These are phyloP conservation scores for Kwoniella botswanensis DNA, from an alignment of 768 basidiomycete species.

Conservation along the genomic window DNA sequence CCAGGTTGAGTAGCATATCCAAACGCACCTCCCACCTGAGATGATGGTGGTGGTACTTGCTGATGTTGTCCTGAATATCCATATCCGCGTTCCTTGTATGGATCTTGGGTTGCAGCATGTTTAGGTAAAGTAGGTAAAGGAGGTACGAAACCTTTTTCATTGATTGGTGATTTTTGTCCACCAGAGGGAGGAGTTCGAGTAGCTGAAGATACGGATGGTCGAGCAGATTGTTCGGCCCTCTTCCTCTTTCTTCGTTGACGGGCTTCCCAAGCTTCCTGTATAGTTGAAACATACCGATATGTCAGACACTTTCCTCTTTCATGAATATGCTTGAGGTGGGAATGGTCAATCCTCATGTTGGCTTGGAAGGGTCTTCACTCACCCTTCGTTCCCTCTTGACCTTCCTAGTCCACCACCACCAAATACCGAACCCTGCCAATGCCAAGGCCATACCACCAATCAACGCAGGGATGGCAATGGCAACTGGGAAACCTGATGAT, in stretches of 20 bases:
- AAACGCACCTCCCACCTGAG: conserved; percentile 15
- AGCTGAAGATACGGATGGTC: conserved; percentile 28
- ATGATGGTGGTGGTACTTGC: conserved; percentile 4
- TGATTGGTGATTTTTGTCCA: conserved; percentile 23
- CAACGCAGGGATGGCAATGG: conserved; percentile 46
- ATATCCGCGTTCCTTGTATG: conserved; percentile 22
- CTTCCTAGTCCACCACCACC: conserved; percentile 30
- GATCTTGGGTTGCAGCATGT: conserved; percentile 17
- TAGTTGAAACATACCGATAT: neutral
- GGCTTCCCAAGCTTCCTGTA: conserved; percentile 25
- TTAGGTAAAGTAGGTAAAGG: conserved; percentile 33
- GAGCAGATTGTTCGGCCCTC: conserved; percentile 15
- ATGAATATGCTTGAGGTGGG: too few species aligned
- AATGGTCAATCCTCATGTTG: too few species aligned
- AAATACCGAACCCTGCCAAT: conserved; percentile 30
- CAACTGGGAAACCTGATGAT: conserved; percentile 33
- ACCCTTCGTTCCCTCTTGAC: conserved; percentile 35
- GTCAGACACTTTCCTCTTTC: too few species aligned
- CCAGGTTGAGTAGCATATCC: conserved; percentile 19
- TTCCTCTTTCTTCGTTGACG: conserved; percentile 24
- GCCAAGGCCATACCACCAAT: conserved; percentile 50
- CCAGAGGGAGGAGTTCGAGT: conserved; percentile 18
- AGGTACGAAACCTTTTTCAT: conserved; percentile 34
- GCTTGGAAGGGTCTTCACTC: conserved; percentile 13
- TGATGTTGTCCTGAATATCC: conserved; percentile 31